phyloP scores from a whole-genome alignment of 1,284 basidiomycete genomes.

The Gastroboletus turbinatus region DNA sequence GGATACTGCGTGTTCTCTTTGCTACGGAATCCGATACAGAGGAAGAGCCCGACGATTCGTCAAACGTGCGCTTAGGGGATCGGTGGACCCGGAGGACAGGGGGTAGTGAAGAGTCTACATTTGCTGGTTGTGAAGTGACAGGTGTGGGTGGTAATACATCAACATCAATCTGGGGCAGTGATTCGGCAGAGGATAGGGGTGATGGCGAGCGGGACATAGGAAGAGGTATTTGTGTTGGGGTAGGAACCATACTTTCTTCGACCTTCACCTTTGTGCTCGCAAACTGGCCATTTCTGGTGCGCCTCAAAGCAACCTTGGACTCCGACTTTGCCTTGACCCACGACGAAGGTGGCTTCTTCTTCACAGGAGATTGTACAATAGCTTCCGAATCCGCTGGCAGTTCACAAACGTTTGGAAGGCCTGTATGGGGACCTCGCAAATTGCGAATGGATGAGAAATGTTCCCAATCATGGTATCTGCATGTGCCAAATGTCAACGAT shows the following conservation, averaged over 20 bases:
- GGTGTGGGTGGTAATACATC: conserved; percentile 32
- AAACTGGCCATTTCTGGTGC: conserved; percentile 31
- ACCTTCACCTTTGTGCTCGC: conserved; percentile 24
- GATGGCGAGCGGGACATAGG: conserved; percentile 49
- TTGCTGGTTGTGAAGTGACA: conserved; percentile 15
- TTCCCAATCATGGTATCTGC: conserved; percentile 89
- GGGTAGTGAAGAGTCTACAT: conserved; percentile 29
- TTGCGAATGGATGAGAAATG: conserved; percentile 93
- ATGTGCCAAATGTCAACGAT: conserved; percentile 9
- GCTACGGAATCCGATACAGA: conserved; percentile 44
- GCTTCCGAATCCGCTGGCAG: conserved; percentile 36
- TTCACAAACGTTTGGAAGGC: conserved; percentile 71
- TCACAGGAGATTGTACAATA: conserved; percentile 27
- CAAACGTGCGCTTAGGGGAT: conserved; percentile 69
- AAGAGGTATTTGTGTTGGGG: conserved; percentile 39
- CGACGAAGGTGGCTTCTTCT: conserved; percentile 29
- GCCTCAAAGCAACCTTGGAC: conserved; percentile 33
- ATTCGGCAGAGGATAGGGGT: conserved; percentile 35
- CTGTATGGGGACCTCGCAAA: conserved; percentile 80
- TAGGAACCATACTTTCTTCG: conserved; percentile 22
- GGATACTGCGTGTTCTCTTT: conserved; percentile 42
- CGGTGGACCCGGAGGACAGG: conserved; percentile 37
- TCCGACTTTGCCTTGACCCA: conserved; percentile 22
- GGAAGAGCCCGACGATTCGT: conserved; percentile 54
- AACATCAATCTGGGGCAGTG: conserved; percentile 29